Base-by-base conservation (phyloP, 257 asterid genomes). In the Nicotiana knightiana region DNA sequence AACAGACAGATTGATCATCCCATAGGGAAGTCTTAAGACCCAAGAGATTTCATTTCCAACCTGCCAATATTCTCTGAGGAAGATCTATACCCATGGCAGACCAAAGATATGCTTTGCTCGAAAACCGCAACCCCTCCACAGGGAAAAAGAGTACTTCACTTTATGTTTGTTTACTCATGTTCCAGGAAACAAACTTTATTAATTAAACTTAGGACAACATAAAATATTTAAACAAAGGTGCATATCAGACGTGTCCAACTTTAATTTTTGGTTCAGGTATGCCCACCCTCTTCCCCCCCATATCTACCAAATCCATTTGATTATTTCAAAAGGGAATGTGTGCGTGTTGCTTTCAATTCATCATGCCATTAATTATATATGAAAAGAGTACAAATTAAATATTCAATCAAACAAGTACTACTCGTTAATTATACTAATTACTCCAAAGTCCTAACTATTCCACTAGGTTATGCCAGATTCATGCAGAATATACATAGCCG, bases 61-160 rank as follows among this genome's bases (percentile, higher is more conserved):
- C 68, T 68, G 62, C 35, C 9, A 43, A 58, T 48, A 80, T 79
- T 80, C 77, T 75, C 68, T 73, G 77, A 61, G 32, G 55, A 54
- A 70, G 77, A 84, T 67, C 77, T 62, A 67, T 26, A 73, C 39
- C 81, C 66, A 24, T 83, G 81, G 62, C 84, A 70, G 81, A 79
- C 61, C 21, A 63, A 77, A 84, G 81, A 70, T 81, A 80, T 84
- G 59, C 78, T 48, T 57, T 61, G 79, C 77, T 79, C 68, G 86
- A 84, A 62, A 80, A 84, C 59, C 61, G 32, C 67, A 32, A 35
- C 17, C 67, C 68, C 51, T 57, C 82, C 62, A 64, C 39, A 64
- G 2, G 17, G 58, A 4, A 13, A 73, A 32, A 32, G 35, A 39
- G 26, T 10, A 70, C 28, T 67, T 33, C 32, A 73, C 61, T 46